Evolutionary conservation across 805 yeast species (phyloP), one percentile per base, ranked within the genome.

Genomic region (Candida nemodendra): DNA sequence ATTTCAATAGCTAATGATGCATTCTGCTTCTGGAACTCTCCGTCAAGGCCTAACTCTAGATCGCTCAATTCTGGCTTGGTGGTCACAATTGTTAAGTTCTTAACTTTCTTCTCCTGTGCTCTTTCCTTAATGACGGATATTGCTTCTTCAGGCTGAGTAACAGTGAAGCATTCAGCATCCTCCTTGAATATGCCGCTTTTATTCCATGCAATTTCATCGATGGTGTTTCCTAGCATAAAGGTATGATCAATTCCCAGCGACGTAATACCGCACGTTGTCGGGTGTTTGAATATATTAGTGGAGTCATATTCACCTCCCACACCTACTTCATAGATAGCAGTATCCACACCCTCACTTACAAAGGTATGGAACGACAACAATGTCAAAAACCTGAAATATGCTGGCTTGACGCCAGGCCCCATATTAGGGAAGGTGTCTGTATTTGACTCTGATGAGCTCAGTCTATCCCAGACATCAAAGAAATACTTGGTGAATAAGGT

Each of bases 261-360:
- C 2, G 93, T 68, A 13, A 93, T 82, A 26, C 95, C 99, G 32
- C 95, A 81, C 1, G 80, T 90, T 0, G 85, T 75, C 14, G 99
- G 98, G 29, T 70, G 65, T 29, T 72, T 78, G 33, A 93, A 76
- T 2, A 93, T 75, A 58, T 93, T 93, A 9, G 99, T 93, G n/a
- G 96, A 87, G 61, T 93, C 99, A 54, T 79, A 88, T 57, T 86
- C 95, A 5, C 99, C 99, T 19, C 99, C 99, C 32, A 93, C 95
- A 16, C 99, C 99, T 21, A 95, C 99, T 61, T 93, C 99, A 56
- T 86, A 89, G 26, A 93, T 82, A 9, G 98, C 97, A 24, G 96
- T 77, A 56, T 89, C 85, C n/a, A 93, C 90, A 2, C 85, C 84
- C 62, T 93, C 99, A 38, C 77, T 72, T 64, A 87, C 59, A 52